These are phyloP conservation scores for Malus asiatica DNA, from an alignment of 306 rosid species.

Conservation along the genomic window DNA sequence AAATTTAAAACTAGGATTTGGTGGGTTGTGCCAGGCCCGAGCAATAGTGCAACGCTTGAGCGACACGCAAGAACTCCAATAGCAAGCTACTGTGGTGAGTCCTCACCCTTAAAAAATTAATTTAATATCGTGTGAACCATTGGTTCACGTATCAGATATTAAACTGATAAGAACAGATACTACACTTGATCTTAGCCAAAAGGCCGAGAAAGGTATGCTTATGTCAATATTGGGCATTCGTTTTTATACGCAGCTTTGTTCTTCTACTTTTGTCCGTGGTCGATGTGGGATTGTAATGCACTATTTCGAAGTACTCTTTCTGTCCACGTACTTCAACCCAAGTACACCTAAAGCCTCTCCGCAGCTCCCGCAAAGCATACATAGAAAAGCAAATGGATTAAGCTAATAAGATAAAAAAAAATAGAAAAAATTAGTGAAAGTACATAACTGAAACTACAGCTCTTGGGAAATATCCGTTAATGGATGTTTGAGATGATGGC, in stretches of 20 bases:
- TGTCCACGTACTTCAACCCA: not conserved
- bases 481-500: constrained; percentile 25
- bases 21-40: not conserved
- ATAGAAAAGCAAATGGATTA: too few species aligned
- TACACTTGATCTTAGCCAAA: constrained; percentile 8
- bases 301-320: not conserved
- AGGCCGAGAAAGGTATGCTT: not conserved
- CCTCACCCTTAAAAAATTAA: not conserved
- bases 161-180: not conserved
- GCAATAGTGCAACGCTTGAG: not conserved
- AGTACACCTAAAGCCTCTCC: too few species aligned
- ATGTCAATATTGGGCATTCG: accelerated
- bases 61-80: not conserved
- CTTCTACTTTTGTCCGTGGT: too few species aligned
- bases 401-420: too few species aligned
- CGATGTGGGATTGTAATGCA: not conserved
- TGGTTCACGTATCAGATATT: not conserved
- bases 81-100: not conserved
- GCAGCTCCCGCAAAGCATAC: too few species aligned
- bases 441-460: too few species aligned
- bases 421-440: too few species aligned
- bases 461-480: not conserved
- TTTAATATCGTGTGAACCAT: not conserved
- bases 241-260: not conserved
- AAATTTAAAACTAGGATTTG: not conserved